Conservation (phyloP, 2,329 filamentous ascomycete species). For the Xylariaceae sp. region DNA sequence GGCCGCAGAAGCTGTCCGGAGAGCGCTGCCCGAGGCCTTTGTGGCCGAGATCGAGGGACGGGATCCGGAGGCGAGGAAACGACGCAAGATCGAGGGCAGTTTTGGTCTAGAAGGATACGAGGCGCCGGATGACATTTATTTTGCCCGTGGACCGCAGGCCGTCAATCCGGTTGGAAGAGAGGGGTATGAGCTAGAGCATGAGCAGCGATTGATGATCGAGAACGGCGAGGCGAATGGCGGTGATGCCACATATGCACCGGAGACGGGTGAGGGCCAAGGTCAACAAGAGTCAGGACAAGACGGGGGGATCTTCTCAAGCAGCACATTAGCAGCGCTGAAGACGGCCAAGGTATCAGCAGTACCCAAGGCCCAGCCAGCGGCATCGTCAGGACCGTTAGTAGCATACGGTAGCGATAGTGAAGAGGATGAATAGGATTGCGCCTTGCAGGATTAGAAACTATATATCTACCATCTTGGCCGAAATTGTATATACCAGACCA, state of each 20-base stretch:
- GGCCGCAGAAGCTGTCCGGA: slow-evolving; percentile 88
- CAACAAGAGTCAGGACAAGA: slow-evolving; percentile 40
- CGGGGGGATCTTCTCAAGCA: slow-evolving; percentile 77
- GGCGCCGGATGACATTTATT: slow-evolving; percentile 92
- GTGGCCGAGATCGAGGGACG: slow-evolving; percentile 92
- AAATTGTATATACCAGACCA: slow-evolving; percentile 20
- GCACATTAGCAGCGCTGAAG: slow-evolving; percentile 79
- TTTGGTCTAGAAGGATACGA: slow-evolving; percentile 93
- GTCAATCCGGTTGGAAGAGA: slow-evolving; percentile 61
- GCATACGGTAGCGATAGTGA: slow-evolving; percentile 91
- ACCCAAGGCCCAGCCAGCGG: slow-evolving; percentile 55
- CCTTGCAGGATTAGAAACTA: slow-evolving; percentile 6
- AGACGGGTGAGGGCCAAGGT: slow-evolving; percentile 43
- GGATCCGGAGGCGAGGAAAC: slow-evolving; percentile 83
- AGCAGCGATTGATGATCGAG: slow-evolving; percentile 62
- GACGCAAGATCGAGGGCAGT: slow-evolving; percentile 84
- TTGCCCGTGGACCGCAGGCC: slow-evolving; percentile 74
- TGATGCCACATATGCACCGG: slow-evolving; percentile 43
- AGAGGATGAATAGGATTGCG: slow-evolving; percentile 47
- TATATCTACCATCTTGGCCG: not conserved
- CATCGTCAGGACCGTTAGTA: slow-evolving; percentile 72
- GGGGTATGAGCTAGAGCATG: slow-evolving; percentile 65
- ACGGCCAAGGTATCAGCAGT: slow-evolving; percentile 57
- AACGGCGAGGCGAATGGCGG: slow-evolving; percentile 53
- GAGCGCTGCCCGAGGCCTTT: slow-evolving; percentile 85